Evolutionary conservation across 257 asterid species (phyloP).

Genomic region (Plantago major): DNA sequence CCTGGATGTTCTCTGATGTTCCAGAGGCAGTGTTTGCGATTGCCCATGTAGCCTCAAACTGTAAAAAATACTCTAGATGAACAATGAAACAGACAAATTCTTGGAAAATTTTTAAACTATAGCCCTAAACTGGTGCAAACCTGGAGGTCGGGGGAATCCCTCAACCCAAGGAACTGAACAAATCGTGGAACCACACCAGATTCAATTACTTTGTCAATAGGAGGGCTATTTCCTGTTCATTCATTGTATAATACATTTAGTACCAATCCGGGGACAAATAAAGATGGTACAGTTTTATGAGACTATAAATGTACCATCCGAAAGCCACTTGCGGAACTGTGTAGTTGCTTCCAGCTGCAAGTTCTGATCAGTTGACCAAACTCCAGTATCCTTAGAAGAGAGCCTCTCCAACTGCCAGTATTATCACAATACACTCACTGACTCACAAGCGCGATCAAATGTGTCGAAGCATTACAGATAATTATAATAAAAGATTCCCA

Average conservation of each 20-base stretch:
- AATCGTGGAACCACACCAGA: neutral
- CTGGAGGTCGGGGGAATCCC: constrained; percentile 4
- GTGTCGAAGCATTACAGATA: no score
- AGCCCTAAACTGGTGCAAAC: neutral
- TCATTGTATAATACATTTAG: neutral
- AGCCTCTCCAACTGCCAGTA: neutral
- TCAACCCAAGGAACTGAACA: neutral
- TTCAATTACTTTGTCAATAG: neutral
- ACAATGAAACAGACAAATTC: neutral
- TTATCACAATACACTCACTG: no score
- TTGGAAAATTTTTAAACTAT: neutral
- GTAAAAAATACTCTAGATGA: neutral
- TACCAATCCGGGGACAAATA: no score
- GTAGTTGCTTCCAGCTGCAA: neutral
- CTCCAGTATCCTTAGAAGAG: neutral
- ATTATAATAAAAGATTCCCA: no score
- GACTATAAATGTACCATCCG: neutral
- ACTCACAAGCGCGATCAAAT: no score
- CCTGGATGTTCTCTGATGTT: no score
- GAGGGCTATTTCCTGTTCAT: neutral
- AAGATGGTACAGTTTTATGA: no score
- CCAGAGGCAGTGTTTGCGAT: no score
- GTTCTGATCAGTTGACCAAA: neutral
- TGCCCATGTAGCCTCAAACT: constrained; percentile 7
- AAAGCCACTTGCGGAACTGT: neutral